Base-by-base conservation (phyloP, 2,329 filamentous ascomycete genomes). In the Cladosporium sp. region DNA sequence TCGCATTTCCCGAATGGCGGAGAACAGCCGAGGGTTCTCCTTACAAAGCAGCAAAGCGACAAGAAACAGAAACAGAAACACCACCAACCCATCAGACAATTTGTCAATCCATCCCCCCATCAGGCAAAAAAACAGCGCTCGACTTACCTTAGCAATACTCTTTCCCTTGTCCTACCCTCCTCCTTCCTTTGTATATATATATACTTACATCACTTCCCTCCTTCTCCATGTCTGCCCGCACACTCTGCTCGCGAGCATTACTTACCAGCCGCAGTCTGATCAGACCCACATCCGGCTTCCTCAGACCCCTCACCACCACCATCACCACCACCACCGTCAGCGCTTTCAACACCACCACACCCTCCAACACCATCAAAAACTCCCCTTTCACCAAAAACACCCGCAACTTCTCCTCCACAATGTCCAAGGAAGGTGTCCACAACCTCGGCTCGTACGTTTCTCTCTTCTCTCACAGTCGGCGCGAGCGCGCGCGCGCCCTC, bases 371-470 rank as follows among this genome's bases (percentile, higher is more conserved):
- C 47, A 41, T 25, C 3, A 25, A 19, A 52, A 56, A 53, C 55
- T 42, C 52, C 45, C 42, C 59, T 55, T 53, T 55, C 53, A 36
- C 40, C 35, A 56, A 50, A 43, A 49, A 50, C 39, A 55, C 50
- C 53, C 54, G 60, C 55, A 43, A 65, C 65, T 74, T 70, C 68
- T 67, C 69, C 55, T 65, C 63, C 51, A 72, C 71, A 63, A 73
- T 72, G 67, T 62, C 64, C 58, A 71, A 72, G 48, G 57, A 68
- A 57, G 73, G 73, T 55, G 74, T 78, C 29, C 74, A 78, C 69
- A 76, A 77, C 67, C 65, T 78, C 48, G 48, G 15, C 48, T 43
- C 48, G 48, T 50, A 43, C 43, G 48, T 38, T 25, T 49, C 32
- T 32, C 49, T 13, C 8, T 1, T 41, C 15, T 43, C 18, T 43